Evolutionary conservation across 1,284 basidiomycete species (phyloP).

Genomic region (Leccinum pseudoinsigne): DNA sequence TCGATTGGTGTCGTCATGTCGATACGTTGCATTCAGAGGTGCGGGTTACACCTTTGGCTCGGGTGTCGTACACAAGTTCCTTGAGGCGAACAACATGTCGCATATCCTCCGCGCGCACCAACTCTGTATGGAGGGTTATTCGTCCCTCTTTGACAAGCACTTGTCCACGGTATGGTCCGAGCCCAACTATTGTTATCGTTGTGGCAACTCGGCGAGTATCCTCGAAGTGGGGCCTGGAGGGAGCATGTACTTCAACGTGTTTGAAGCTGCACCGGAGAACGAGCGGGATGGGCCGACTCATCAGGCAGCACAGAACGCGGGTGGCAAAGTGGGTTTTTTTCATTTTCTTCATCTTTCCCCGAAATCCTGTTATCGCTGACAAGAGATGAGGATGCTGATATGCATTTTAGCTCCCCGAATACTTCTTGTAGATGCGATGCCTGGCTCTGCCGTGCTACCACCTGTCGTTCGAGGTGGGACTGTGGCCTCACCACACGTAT

Average conservation of each 20-base stretch:
- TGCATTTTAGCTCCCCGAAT: slow-evolving; percentile 60
- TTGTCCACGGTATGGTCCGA: slow-evolving; percentile 99
- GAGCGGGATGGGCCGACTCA: slow-evolving; percentile 82
- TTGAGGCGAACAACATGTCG: slow-evolving; percentile 92
- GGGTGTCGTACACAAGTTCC: slow-evolving; percentile 98
- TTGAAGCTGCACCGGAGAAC: slow-evolving; percentile 98
- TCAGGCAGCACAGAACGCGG: slow-evolving; percentile 66
- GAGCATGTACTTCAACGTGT: slow-evolving; percentile 94
- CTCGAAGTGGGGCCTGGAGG: slow-evolving; percentile 94
- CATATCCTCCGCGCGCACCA: slow-evolving; percentile 99
- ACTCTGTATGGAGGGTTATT: slow-evolving; percentile 99
- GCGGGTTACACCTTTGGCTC: slow-evolving; percentile 99
- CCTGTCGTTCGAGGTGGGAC: slow-evolving; percentile 6
- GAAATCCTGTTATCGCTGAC: background rate
- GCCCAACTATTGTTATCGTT: slow-evolving; percentile 98
- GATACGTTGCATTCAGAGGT: slow-evolving; percentile 55
- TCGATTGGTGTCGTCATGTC: background rate
- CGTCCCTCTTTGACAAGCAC: slow-evolving; percentile 92
- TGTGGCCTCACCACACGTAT: slow-evolving; percentile 6
- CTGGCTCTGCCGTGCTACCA: background rate
- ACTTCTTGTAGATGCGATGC: slow-evolving; percentile 51
- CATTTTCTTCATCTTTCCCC: too few relatives aligned
- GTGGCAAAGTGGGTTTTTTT: slow-evolving; percentile 56
- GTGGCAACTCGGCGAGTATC: slow-evolving; percentile 97
- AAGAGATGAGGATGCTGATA: slow-evolving; percentile 12